These are phyloP conservation scores for Penicillium sp. DNA, from an alignment of 2,329 filamentous ascomycete genomes.

Conservation along the genomic window DNA sequence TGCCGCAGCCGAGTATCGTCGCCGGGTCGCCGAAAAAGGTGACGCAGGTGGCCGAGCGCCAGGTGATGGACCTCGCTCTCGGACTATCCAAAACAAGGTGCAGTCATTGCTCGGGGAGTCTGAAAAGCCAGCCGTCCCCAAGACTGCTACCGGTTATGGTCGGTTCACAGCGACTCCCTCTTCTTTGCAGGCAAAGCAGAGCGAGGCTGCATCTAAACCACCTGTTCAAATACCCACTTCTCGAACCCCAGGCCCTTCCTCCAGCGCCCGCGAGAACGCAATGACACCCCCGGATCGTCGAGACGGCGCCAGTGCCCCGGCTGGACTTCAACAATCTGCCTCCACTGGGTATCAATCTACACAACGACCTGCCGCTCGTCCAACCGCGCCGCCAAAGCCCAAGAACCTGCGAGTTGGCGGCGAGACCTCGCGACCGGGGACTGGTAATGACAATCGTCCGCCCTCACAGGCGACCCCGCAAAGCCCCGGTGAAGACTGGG, in stretches of 20 bases:
- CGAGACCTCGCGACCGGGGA: conserved; percentile 24
- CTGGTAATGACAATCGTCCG: conserved; percentile 29
- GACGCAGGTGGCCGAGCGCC: conserved; percentile 49
- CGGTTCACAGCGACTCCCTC: conserved; percentile 67
- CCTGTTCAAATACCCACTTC: conserved; percentile 24
- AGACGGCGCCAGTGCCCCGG: conserved; percentile 18
- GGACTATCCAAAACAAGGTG: conserved; percentile 89
- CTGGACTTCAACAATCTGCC: conserved; percentile 19
- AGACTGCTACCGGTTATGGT: conserved; percentile 88
- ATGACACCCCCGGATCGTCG: conserved; percentile 18
- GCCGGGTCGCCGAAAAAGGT: conserved; percentile 66
- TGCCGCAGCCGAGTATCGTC: conserved; percentile 84
- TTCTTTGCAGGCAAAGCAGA: conserved; percentile 44
- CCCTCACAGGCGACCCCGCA: conserved; percentile 28
- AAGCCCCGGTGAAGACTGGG: conserved; percentile 59
- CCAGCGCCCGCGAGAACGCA: conserved; percentile 15
- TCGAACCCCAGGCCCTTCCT: conserved; percentile 23
- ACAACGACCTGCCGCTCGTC: conserved; percentile 43
- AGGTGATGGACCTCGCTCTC: conserved; percentile 63
- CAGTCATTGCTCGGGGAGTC: conserved; percentile 80
- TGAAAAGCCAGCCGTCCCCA: conserved; percentile 59
- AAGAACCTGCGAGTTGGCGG: conserved; percentile 57
- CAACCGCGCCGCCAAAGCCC: conserved; percentile 62
- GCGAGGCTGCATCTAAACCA: conserved; percentile 21
- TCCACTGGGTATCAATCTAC: conserved; percentile 23